Conservation (phyloP, 1,284 basidiomycete genomes). For the Rhizoctonia solani region DNA sequence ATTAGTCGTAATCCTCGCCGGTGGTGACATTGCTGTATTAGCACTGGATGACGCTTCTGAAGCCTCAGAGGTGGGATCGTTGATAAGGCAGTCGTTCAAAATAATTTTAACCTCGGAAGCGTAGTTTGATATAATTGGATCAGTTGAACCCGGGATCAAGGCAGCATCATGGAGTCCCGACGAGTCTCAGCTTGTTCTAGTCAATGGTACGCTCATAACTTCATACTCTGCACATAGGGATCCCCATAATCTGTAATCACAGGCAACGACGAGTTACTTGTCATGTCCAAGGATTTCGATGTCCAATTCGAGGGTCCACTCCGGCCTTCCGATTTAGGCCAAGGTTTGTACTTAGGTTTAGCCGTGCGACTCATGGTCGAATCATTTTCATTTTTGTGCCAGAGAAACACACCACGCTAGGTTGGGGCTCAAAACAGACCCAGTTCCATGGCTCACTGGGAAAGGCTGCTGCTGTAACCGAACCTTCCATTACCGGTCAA, state of each 20-base stretch:
- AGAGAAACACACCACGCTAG: constrained; percentile 93
- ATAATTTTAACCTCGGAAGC: constrained; percentile 36
- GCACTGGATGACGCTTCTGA: constrained; percentile 59
- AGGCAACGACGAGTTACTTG: constrained; percentile 80
- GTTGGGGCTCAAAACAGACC: constrained; percentile 96
- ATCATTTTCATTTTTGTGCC: constrained; percentile 21
- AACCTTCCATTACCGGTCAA: constrained; percentile 53
- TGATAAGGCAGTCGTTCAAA: constrained; percentile 38
- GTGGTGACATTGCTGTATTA: constrained; percentile 78
- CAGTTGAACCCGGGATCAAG: constrained; percentile 81
- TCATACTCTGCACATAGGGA: not conserved
- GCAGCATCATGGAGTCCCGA: constrained; percentile 91
- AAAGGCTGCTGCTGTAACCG: constrained; percentile 72
- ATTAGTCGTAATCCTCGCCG: constrained; percentile 65
- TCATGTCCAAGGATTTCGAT: constrained; percentile 91
- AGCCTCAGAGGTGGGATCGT: constrained; percentile 45
- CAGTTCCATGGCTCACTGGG: constrained; percentile 98
- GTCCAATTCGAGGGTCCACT: constrained; percentile 80
- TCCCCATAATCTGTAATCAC: not conserved
- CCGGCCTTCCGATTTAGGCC: constrained; percentile 78
- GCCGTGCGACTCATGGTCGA: not conserved
- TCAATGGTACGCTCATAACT: constrained; percentile 62
- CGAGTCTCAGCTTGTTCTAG: constrained; percentile 78
- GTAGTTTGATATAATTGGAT: constrained; percentile 77
- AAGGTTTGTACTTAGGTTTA: constrained; percentile 56